Evolutionary conservation across 371 early-diverging fungal genomes (phyloP).

Genomic region (Dichotomocladium elegans): DNA sequence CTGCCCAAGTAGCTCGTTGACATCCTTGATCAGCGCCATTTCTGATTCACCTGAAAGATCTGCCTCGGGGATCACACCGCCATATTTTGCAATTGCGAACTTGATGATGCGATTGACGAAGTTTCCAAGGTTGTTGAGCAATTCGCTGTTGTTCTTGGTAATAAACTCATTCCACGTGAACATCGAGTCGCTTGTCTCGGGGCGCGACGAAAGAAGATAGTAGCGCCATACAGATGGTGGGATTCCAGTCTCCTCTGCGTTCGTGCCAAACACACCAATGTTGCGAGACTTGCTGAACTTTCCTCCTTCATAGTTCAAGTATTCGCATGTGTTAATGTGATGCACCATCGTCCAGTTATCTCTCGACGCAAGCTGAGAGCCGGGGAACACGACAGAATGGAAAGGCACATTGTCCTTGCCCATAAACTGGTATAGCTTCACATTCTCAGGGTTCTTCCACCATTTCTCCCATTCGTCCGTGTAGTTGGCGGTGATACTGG

Average conservation of each 20-base stretch:
- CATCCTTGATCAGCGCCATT: conserved; percentile 68
- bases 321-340: conserved; percentile 93
- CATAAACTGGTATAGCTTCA: conserved; percentile 99
- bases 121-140: conserved; percentile 98
- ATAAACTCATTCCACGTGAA: conserved; percentile 97
- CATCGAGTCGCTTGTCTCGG: conserved; percentile 96
- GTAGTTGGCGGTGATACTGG: conserved; percentile 95
- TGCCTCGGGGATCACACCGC: conserved; percentile 70
- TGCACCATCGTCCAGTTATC: conserved; percentile 91
- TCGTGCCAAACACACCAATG: conserved; percentile 99
- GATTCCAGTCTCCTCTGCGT: conserved; percentile 91
- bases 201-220: conserved; percentile 94
- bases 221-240: conserved; percentile 98
- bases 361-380: conserved; percentile 82
- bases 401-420: conserved; percentile 99
- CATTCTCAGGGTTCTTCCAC: conserved; percentile 98
- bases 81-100: conserved; percentile 88
- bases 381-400: conserved; percentile 99
- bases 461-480: conserved; percentile 93
- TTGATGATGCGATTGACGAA: conserved; percentile 98
- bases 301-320: conserved; percentile 96
- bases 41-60: conserved; percentile 46
- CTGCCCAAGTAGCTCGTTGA: conserved; percentile 74
- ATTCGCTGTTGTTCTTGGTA: conserved; percentile 91
- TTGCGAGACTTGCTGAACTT: conserved; percentile 99